Conservation (phyloP, 2,329 filamentous ascomycete species). For the Alternaria sp. region DNA sequence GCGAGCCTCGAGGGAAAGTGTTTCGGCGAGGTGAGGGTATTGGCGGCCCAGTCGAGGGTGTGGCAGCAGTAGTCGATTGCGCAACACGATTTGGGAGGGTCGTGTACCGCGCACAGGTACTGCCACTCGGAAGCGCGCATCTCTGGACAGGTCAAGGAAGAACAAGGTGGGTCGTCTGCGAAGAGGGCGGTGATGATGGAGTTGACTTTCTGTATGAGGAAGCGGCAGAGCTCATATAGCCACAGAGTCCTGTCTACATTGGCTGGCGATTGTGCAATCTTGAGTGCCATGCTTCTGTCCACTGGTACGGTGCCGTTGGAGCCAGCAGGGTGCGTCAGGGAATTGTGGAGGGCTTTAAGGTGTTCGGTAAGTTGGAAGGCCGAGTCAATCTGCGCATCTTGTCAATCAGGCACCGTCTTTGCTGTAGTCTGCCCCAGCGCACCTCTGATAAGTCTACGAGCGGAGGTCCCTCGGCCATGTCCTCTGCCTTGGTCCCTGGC, state of each 20-base stretch:
- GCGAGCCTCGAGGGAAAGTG: conserved; percentile 88
- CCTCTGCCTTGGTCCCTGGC: conserved; percentile 86
- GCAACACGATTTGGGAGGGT: conserved; percentile 94
- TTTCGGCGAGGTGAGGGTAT: conserved; percentile 91
- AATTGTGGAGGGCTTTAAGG: conserved; percentile 87
- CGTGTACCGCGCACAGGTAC: conserved; percentile 96
- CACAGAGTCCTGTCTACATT: conserved; percentile 87
- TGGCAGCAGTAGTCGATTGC: conserved; percentile 99
- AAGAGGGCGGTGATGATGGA: conserved; percentile 91
- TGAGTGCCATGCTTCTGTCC: conserved; percentile 75
- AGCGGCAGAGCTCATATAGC: conserved; percentile 97
- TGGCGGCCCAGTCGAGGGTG: conserved; percentile 96
- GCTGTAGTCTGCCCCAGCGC: conserved; percentile 35
- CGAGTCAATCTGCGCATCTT: conserved; percentile 78
- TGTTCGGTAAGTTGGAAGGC: conserved; percentile 98
- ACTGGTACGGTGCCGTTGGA: conserved; percentile 72
- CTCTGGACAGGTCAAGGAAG: conserved; percentile 87
- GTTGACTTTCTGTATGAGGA: conserved; percentile 94
- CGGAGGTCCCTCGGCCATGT: conserved; percentile 93
- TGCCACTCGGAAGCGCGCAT: conserved; percentile 99
- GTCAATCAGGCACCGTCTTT: conserved; percentile 26
- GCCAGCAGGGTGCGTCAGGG: conserved; percentile 71
- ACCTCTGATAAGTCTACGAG: conserved; percentile 86
- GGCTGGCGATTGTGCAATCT: conserved; percentile 80
- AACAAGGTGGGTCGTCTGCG: conserved; percentile 88